Conservation (phyloP, 495 filamentous ascomycete genomes). For the Penicillium bialowiezense region DNA sequence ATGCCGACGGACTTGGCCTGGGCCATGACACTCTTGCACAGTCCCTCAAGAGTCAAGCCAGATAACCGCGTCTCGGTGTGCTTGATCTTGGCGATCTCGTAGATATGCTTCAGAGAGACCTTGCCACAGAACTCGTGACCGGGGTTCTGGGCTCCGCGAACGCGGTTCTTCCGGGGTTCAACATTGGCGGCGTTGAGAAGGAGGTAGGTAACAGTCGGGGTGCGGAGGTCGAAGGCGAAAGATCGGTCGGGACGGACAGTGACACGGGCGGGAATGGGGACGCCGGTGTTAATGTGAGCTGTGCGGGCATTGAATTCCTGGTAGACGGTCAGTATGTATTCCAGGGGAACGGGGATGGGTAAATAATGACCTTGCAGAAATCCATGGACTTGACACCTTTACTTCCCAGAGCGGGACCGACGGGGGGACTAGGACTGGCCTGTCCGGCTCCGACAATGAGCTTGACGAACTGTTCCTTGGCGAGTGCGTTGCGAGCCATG, state of each 20-base stretch:
- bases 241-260: constrained; percentile 91
- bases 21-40: constrained; percentile 81
- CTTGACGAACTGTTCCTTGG: constrained; percentile 87
- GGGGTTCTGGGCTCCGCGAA: constrained; percentile 73
- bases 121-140: constrained; percentile 77
- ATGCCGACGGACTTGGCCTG: constrained; percentile 90
- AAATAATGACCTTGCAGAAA: constrained; percentile 84
- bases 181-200: constrained; percentile 81
- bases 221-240: constrained; percentile 91
- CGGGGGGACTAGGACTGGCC: constrained; percentile 91
- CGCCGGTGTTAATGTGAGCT: constrained; percentile 75
- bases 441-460: constrained; percentile 98
- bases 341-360: background rate
- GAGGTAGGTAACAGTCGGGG: constrained; percentile 85
- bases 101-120: constrained; percentile 91
- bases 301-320: constrained; percentile 99
- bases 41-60: constrained; percentile 72
- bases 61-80: constrained; percentile 76
- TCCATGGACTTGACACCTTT: constrained; percentile 99
- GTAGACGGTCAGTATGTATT: constrained; percentile 3
- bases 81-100: constrained; percentile 98
- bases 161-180: constrained; percentile 68
- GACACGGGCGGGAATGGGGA: constrained; percentile 84
- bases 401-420: constrained; percentile 93
- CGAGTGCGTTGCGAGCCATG: constrained; percentile 76